phyloP scores from a whole-genome alignment of 2,329 filamentous ascomycete species.

The Penicillium freii region DNA sequence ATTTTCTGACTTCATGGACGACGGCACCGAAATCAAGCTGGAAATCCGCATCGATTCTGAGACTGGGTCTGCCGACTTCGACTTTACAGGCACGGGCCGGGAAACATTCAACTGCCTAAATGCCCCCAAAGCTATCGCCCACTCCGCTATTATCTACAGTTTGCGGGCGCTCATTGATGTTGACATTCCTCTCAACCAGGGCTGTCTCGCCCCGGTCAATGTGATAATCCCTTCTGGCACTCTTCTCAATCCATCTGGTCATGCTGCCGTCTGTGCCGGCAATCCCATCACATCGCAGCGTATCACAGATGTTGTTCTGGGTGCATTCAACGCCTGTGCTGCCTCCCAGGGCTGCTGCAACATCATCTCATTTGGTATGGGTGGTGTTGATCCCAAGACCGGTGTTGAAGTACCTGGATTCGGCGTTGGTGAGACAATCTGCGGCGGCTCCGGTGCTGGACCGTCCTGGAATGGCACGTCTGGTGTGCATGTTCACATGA shows the following conservation, averaged over 20 bases:
- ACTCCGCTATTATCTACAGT: conserved; percentile 52
- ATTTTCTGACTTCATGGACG: conserved; percentile 70
- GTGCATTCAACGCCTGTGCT: conserved; percentile 70
- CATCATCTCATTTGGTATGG: conserved; percentile 52
- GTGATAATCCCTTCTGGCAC: conserved; percentile 63
- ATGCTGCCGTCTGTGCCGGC: conserved; percentile 72
- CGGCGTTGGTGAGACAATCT: conserved; percentile 80
- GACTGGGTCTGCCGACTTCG: conserved; percentile 68
- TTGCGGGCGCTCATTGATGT: conserved; percentile 71
- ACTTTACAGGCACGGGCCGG: conserved; percentile 65
- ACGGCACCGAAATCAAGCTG: conserved; percentile 70
- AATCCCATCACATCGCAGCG: conserved; percentile 74
- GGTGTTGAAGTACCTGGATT: conserved; percentile 44
- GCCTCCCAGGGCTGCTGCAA: conserved; percentile 74
- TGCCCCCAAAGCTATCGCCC: conserved; percentile 72
- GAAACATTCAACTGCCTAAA: conserved; percentile 70
- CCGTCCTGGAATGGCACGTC: conserved; percentile 68
- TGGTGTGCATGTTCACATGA: conserved; percentile 79
- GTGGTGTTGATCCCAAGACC: conserved; percentile 14
- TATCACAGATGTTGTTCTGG: conserved; percentile 73
- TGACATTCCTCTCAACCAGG: conserved; percentile 78
- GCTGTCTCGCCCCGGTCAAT: conserved; percentile 69
- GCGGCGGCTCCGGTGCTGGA: conserved; percentile 71
- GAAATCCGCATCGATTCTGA: conserved; percentile 72
- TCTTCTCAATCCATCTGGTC: conserved; percentile 68